These are phyloP conservation scores for Senna tora DNA, from an alignment of 306 rosid species.

Conservation along the genomic window DNA sequence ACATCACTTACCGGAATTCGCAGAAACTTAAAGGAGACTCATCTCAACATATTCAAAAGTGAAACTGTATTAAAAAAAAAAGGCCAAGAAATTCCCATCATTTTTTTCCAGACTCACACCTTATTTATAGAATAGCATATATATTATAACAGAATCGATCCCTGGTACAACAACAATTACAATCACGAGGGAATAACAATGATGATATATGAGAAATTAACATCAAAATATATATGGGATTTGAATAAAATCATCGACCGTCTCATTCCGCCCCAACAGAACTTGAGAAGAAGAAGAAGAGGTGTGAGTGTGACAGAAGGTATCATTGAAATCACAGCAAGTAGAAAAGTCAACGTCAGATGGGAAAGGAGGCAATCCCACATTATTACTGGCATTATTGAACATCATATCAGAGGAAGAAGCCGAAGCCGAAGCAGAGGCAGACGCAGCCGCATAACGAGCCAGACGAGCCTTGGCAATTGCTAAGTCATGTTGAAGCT, in stretches of 20 bases:
- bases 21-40: not conserved
- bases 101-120: slow-evolving; percentile 36
- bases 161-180: slow-evolving; percentile 23
- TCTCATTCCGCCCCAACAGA: slow-evolving; percentile 44
- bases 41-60: slow-evolving; percentile 9
- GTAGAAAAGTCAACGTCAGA: slow-evolving; percentile 51
- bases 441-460: slow-evolving; percentile 43
- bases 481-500: slow-evolving; percentile 79
- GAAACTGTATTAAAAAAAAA: slow-evolving; percentile 13
- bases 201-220: not conserved
- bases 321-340: slow-evolving; percentile 51
- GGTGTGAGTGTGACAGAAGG: slow-evolving; percentile 47
- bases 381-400: slow-evolving; percentile 41
- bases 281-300: slow-evolving; percentile 49
- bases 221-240: slow-evolving; percentile 58
- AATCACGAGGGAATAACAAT: slow-evolving; percentile 15
- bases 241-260: slow-evolving; percentile 57
- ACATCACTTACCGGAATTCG: slow-evolving; percentile 30
- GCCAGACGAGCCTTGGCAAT: slow-evolving; percentile 84
- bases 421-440: not conserved
- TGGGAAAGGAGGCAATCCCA: slow-evolving; percentile 47
- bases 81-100: slow-evolving; percentile 33
- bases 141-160: not conserved
- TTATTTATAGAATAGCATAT: slow-evolving; percentile 39
- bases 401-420: slow-evolving; percentile 26